Percentiles rank a stretch among this genome's conserved stretches.
These are phyloP conservation scores for Saturnispora mendoncae DNA, from an alignment of 805 yeast species.

Conservation along the genomic window DNA sequence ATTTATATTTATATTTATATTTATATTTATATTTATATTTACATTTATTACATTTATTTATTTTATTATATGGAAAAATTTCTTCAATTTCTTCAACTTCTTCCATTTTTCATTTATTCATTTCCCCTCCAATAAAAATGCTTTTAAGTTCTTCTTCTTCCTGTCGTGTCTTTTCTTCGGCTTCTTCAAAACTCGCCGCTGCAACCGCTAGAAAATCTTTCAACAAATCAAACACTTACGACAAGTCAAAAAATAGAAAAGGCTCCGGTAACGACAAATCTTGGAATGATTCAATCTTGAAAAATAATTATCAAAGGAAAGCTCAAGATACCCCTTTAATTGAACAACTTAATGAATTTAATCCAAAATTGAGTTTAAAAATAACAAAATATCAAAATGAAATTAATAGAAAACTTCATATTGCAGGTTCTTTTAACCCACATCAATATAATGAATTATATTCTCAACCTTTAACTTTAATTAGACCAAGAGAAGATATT, in stretches of 20 bases:
- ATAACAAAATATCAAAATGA: constrained; percentile 33
- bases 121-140: neutral
- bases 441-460: constrained; percentile 63
- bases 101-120: constrained; percentile 1
- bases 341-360: constrained; percentile 16
- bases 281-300: constrained; percentile 20
- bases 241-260: constrained; percentile 23
- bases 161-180: constrained; percentile 11
- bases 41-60: too few relatives aligned
- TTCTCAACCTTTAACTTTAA: constrained; percentile 48
- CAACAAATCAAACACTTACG: constrained; percentile 21
- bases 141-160: neutral
- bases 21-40: too few relatives aligned
- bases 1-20: too few relatives aligned
- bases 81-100: too few relatives aligned
- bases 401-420: constrained; percentile 36
- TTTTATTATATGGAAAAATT: too few relatives aligned
- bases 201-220: constrained; percentile 25
- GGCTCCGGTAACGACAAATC: constrained; percentile 28
- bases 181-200: constrained; percentile 15
- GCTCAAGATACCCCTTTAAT: constrained; percentile 19
- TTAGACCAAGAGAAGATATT: constrained; percentile 40
- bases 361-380: constrained; percentile 11
- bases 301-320: constrained; percentile 19
- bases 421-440: constrained; percentile 57